These are phyloP conservation scores for Phytopythium mirpurense DNA, from an alignment of 352 stramenopile genomes.

Conservation along the genomic window DNA sequence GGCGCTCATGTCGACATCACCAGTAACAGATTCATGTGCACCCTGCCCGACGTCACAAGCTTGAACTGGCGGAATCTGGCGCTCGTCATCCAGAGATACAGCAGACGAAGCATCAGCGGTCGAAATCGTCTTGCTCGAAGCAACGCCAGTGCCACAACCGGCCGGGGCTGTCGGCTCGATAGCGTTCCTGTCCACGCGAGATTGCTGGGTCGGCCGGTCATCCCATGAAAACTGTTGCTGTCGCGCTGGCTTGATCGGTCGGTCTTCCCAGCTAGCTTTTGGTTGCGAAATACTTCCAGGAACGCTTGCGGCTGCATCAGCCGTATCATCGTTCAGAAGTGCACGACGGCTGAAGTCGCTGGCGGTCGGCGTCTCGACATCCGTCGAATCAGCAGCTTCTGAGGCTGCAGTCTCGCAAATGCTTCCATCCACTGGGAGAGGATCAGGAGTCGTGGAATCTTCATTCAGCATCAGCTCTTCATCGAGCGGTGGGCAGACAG, in stretches of 20 bases:
- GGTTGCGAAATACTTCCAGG: neutral
- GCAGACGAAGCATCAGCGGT: neutral
- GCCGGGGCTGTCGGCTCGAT: neutral
- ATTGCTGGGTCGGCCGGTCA: constrained; percentile 10
- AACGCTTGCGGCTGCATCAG: neutral
- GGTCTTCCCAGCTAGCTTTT: constrained; percentile 12
- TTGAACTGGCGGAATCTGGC: neutral
- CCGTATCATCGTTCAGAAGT: neutral
- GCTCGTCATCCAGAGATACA: too few relatives aligned
- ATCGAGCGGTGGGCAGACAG: neutral
- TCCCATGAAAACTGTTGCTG: constrained; percentile 10
- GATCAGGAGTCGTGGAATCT: neutral
- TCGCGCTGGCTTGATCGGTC: constrained; percentile 1
- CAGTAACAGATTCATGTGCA: neutral
- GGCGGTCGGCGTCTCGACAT: neutral
- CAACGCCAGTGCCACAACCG: neutral
- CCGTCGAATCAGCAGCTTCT: neutral
- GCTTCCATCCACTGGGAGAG: neutral
- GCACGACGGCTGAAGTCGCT: neutral
- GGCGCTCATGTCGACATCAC: neutral
- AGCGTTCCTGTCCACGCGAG: neutral
- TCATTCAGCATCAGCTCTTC: neutral
- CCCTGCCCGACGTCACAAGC: too few relatives aligned
- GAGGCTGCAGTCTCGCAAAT: neutral
- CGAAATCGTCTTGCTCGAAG: neutral